Conservation (phyloP, 2,329 filamentous ascomycete genomes). For the Xylaria sp. region DNA sequence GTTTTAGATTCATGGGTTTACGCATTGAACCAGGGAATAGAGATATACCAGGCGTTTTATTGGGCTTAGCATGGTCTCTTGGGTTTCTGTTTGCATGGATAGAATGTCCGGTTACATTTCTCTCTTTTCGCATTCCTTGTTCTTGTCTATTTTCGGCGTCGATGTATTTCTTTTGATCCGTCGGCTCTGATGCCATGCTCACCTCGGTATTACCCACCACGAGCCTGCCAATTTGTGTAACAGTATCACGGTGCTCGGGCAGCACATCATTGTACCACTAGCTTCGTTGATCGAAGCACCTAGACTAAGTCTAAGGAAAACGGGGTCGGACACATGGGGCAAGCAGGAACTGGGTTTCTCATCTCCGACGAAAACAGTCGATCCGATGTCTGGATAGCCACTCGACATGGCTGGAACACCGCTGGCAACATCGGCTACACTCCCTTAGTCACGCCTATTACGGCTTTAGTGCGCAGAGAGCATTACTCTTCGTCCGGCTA, state of each 20-base stretch:
- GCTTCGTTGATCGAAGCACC: conserved; percentile 33
- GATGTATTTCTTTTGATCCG: conserved; percentile 16
- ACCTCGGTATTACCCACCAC: conserved; percentile 27
- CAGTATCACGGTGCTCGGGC: conserved; percentile 37
- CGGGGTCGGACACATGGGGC: conserved; percentile 12
- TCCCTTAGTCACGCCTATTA: conserved; percentile 20
- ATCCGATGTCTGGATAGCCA: conserved; percentile 29
- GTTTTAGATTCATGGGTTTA: conserved; percentile 30
- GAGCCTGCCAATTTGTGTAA: conserved; percentile 37
- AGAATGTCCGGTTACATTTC: conserved; percentile 27
- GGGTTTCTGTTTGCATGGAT: conserved; percentile 28
- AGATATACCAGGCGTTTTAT: conserved; percentile 43
- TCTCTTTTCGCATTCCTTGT: conserved; percentile 6
- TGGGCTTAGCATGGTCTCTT: conserved; percentile 14
- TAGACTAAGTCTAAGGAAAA: conserved; percentile 20
- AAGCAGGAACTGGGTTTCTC: conserved; percentile 33
- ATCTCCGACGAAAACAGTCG: conserved; percentile 14
- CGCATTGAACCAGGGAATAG: conserved; percentile 34
- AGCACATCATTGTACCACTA: conserved; percentile 36
- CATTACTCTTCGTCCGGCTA: conserved; percentile 36
- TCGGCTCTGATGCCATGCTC: conserved; percentile 10
- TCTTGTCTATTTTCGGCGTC: neutral
- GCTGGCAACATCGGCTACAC: conserved; percentile 25
- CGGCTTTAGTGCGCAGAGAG: neutral
- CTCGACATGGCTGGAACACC: conserved; percentile 25